Conservation (phyloP, 208 protist species). For the Acanthamoeba healyi region DNA sequence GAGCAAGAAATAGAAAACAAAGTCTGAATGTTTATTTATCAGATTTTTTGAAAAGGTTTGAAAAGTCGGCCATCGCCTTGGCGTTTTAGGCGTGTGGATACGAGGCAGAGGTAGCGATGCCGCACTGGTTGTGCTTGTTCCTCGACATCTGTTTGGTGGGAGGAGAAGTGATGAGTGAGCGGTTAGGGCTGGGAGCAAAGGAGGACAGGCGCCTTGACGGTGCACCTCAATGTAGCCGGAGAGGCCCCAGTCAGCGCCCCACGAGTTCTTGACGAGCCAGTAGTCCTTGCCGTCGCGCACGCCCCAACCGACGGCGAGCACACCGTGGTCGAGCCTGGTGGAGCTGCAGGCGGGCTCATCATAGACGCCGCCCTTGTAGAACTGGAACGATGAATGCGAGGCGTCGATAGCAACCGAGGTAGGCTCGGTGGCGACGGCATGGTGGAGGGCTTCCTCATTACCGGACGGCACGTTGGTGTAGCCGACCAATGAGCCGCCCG, state of each 20-base stretch:
- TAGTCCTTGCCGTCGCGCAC: conserved; percentile 88
- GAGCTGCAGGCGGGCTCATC: conserved; percentile 87
- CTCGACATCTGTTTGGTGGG: not conserved
- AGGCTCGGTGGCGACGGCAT: conserved; percentile 86
- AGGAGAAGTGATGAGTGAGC: not conserved
- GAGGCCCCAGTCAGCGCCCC: conserved; percentile 91
- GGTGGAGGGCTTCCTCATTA: conserved; percentile 87
- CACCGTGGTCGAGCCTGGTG: conserved; percentile 91
- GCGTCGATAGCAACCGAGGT: conserved; percentile 95
- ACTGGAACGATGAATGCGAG: conserved; percentile 87
- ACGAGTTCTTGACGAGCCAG: conserved; percentile 95
- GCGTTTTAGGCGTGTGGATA: conserved; percentile 40
- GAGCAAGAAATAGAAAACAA: too few species aligned
- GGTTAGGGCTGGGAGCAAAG: too few species aligned
- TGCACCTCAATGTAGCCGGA: conserved; percentile 87
- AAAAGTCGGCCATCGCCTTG: too few species aligned
- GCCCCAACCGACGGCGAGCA: conserved; percentile 93
- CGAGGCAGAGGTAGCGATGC: conserved; percentile 52
- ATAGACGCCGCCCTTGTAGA: conserved; percentile 91
- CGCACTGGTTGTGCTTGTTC: conserved; percentile 64
- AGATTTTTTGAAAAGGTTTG: too few species aligned
- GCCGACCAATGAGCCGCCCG: conserved; percentile 90
- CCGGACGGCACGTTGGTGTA: conserved; percentile 88
- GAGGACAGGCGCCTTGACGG: too few species aligned
- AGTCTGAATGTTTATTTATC: too few species aligned